A percentile compares a stretch with the other conserved stretches of the same genome.
These are phyloP conservation scores for Litchi chinensis DNA, from an alignment of 345 rosid genomes.

Conservation along the genomic window DNA sequence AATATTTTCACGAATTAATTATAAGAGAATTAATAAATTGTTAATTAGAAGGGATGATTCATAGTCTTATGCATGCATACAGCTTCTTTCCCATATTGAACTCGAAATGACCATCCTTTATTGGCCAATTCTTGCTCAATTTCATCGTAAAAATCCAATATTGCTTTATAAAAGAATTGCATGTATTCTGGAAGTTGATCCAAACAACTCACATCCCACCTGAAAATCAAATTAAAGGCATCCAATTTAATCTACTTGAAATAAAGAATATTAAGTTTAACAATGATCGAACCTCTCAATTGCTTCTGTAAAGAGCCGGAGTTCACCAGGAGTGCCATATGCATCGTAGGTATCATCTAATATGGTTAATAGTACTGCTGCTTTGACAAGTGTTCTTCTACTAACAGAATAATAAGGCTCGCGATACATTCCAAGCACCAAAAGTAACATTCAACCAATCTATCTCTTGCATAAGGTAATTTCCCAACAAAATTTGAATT, in stretches of 20 bases:
- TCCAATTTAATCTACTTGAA: too few relatives aligned
- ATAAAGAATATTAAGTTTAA: too few relatives aligned
- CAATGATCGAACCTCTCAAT: constrained; percentile 9
- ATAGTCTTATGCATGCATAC: neutral
- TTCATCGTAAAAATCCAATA: constrained; percentile 17
- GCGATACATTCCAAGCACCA: too few relatives aligned
- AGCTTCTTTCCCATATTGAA: constrained; percentile 19
- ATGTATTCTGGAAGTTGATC: constrained; percentile 23
- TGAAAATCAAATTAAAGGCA: neutral
- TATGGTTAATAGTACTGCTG: constrained; percentile 1
- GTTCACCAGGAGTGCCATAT: constrained; percentile 19
- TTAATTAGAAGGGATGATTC: too few relatives aligned
- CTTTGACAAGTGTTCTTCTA: too few relatives aligned
- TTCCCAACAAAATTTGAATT: too few relatives aligned
- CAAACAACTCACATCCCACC: constrained; percentile 29
- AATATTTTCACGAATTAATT: too few relatives aligned
- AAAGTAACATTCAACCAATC: too few relatives aligned
- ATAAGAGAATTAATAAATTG: too few relatives aligned
- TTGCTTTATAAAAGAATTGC: constrained; percentile 12
- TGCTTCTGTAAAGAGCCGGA: constrained; percentile 13
- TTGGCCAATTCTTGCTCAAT: constrained; percentile 16
- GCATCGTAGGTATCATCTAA: neutral
- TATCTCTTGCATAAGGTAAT: too few relatives aligned
- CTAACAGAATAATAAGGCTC: too few relatives aligned
- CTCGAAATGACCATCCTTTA: constrained; percentile 14